phyloP scores from a whole-genome alignment of 2,329 filamentous ascomycete genomes.

The Atkinsonella hypoxylon region DNA sequence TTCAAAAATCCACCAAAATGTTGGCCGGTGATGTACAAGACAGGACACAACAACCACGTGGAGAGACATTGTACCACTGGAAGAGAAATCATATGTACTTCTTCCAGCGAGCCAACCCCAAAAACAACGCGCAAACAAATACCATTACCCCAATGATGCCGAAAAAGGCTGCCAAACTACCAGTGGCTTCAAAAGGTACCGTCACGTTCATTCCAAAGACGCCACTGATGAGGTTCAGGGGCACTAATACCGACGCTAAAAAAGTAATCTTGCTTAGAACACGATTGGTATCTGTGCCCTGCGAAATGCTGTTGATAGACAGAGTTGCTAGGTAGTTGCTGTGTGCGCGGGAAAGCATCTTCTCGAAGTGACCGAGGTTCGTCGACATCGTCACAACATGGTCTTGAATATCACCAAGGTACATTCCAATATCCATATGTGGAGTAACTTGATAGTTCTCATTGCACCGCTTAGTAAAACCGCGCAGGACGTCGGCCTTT shows the following conservation, averaged over 20 bases:
- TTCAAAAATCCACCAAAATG: not conserved
- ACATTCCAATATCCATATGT: conserved; percentile 90
- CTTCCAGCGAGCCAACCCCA: conserved; percentile 33
- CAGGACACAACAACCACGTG: too few relatives aligned
- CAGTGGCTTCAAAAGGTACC: conserved; percentile 49
- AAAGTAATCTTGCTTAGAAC: conserved; percentile 92
- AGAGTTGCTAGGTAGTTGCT: conserved; percentile 94
- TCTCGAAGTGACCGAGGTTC: conserved; percentile 90
- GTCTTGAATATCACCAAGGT: conserved; percentile 95
- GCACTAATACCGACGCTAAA: conserved; percentile 88
- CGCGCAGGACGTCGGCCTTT: conserved; percentile 96
- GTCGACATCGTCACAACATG: conserved; percentile 99
- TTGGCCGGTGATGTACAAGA: too few relatives aligned
- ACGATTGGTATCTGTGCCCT: conserved; percentile 79
- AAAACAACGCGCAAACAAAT: conserved; percentile 34
- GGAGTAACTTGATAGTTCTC: conserved; percentile 93
- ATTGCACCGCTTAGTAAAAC: conserved; percentile 97
- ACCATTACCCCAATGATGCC: conserved; percentile 41
- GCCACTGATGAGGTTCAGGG: conserved; percentile 83
- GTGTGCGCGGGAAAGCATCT: conserved; percentile 89
- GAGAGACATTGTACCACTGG: too few relatives aligned
- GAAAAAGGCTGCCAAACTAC: conserved; percentile 43
- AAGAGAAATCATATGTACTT: conserved; percentile 29
- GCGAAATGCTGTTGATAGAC: conserved; percentile 78
- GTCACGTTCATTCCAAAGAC: conserved; percentile 80